phyloP scores from a whole-genome alignment of 2,329 filamentous ascomycete species.

The Phyllosticta capitalensis region DNA sequence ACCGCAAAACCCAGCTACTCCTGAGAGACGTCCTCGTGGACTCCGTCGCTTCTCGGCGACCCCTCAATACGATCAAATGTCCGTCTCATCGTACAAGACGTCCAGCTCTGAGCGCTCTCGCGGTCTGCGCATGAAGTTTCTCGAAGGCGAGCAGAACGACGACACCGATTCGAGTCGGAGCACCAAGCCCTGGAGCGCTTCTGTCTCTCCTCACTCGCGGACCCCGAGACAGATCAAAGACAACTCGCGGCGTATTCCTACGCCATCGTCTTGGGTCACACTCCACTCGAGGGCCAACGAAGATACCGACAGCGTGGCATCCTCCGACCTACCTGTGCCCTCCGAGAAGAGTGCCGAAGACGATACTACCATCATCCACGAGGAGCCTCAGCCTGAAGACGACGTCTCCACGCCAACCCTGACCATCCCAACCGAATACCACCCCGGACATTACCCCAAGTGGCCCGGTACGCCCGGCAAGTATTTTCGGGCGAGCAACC shows the following conservation, averaged over 20 bases:
- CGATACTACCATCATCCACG: not conserved
- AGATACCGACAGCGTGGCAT: not conserved
- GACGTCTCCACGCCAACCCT: not conserved
- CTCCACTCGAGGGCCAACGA: not conserved
- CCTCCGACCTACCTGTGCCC: not conserved
- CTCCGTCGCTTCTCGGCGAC: conserved; percentile 2
- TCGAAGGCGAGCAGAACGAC: not conserved
- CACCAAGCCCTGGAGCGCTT: not conserved
- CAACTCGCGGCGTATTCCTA: not conserved
- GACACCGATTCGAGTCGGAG: not conserved
- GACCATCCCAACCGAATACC: conserved; percentile 4
- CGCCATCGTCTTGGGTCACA: not conserved
- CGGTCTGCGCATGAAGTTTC: not conserved
- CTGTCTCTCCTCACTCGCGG: not conserved
- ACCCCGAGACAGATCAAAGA: not conserved
- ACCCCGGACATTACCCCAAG: conserved; percentile 3
- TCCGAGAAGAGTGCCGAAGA: not conserved
- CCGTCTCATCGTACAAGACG: not conserved
- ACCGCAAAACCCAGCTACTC: not conserved
- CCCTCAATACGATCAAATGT: not conserved
- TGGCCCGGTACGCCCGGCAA: conserved; percentile 3
- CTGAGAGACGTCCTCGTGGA: not conserved
- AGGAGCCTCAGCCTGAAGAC: not conserved
- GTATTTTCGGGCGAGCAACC: not conserved
- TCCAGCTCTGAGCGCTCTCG: conserved; percentile 1